Evolutionary conservation across 148 eudicot species (phyloP), one percentile per base, ranked within the genome.

Genomic region (Vaccinium myrtillus): DNA sequence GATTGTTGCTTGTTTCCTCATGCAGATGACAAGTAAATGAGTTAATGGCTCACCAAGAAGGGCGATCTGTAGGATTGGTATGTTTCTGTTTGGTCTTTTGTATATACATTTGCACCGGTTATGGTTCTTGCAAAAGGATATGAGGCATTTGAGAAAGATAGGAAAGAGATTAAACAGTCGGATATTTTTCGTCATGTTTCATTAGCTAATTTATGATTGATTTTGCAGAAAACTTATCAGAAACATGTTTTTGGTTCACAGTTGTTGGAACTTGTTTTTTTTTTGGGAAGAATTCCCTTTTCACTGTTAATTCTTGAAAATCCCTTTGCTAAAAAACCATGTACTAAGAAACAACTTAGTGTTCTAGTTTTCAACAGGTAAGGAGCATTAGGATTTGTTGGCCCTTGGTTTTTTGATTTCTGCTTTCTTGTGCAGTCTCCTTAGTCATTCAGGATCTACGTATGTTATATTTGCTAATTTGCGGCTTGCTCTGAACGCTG

Each of bases 11-110:
- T 25, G 59, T 77, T 77, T 77, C 59, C 39, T 77, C 21, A 0
- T 77, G 80, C 80, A 77, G 58, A 12, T 77, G 73, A 67, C 30
- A 11, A 27, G 73, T 69, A 39, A 69, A 69, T 13, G 74, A 69
- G 74, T 30, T 69, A 12, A 13, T 69, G 74, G 74, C 36, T 30
- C 74, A 69, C 74, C 43, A 25, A 69, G 4, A 13, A 6, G 43
- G 43, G 16, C 3, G 43, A 69, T 69, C 39, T 69, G 74, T 12
- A 18, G 3, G 32, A 69, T 69, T 27, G 18, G 43, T 69, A 25
- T 69, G 18, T 2, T 4, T 30, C 43, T 27, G 74, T 69, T 30
- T 27, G 30, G 39, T 13, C 18, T 13, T 27, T 25, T 27, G 36
- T 27, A 12, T 67, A 27, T 69, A 27, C 39, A 27, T 69, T 27